Evolutionary conservation across 1,284 basidiomycete species (phyloP), one percentile per base, ranked within the genome.

Genomic region (Microbotryum lychnidis-dioicae): DNA sequence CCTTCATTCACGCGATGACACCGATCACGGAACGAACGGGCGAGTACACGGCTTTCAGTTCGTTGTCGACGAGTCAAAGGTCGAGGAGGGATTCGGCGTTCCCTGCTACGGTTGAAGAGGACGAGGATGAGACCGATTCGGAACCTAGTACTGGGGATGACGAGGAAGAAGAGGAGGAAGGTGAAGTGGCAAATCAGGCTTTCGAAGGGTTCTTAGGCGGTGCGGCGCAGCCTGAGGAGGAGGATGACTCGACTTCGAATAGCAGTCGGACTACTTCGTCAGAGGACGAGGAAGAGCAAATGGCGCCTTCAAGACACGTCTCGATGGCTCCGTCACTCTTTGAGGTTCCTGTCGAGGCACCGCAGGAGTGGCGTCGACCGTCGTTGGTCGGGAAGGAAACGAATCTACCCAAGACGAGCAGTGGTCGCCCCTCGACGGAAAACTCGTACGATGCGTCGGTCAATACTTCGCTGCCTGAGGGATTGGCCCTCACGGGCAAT

Each of bases 21-120:
- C 92, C 92, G 1, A 94, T 97, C 72, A 89, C 89, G 5, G 93
- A 97, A 76, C 81, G 91, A 47, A 96, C 92, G 6, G 83, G 83
- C 71, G 93, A 97, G 74, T 91, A 82, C 73, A 89, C 87, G 4
- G 29, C 46, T 12, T 29, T 20, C 18, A 56, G 31, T 25, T 21
- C 21, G 21, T 47, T 66, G 25, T 48, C 54, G 10, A 50, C 58
- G 50, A 60, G 56, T 46, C 56, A 56, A 49, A 25, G 57, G 25
- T 60, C 62, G 16, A 62, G 56, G 57, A 47, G 50, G 47, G 66
- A 62, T 18, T 57, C 54, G 12, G 62, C 61, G 25, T 69, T 62
- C 37, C 45, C 37, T 7, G 54, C 44, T 14, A 54, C 62, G 12
- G 56, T 66, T 14, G 25, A 56, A 25, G 64, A 67, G 23, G 65